Base-by-base conservation (phyloP, 768 basidiomycete species). In the Boletus eberwhitei region DNA sequence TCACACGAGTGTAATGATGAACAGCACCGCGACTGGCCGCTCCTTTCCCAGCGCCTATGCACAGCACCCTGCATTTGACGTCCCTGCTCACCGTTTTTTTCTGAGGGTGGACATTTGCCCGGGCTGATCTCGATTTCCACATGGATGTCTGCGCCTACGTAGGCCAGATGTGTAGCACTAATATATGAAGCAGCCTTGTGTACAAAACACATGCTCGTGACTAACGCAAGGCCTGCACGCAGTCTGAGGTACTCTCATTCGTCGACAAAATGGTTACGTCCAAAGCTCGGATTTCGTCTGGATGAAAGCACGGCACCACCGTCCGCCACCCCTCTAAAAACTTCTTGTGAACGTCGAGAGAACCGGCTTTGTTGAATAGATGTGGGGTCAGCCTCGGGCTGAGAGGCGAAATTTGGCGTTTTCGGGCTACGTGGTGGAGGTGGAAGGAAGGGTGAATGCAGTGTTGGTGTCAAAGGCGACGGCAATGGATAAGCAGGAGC, bases 301-400 rank as follows among this genome's bases (percentile, higher is more conserved):
- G 63, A 55, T 43, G 61, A 52, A 32, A 60, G 48, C 21, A 44
- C 47, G n/a, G 49, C 2, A 68, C 71, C n/a, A 64, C 71, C 50
- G 8, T 62, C 58, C 31, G 46, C 56, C 4, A 40, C 42, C 1
- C 46, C 50, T 22, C 54, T 54, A 14, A 46, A 26, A 21, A 36
- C 43, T 19, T 63, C 53, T 5, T 56, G 55, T 11, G 73, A 62
- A 36, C 65, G 67, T 55, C 74, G 73, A 9, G 83, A 78, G 19
- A 79, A 67, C 34, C 68, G 72, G 62, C 82, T 76, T 41, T 57
- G 63, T 39, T 63, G 71, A 14, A 66, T 36, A 53, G 65, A 58
- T 3, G 69, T 50, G 13, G 62, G 35, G 37, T 68, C 67, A 4
- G 63, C 62, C 19, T 79, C 74, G 11, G 73, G 36, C 21, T 75